Evolutionary conservation across 352 stramenopile species (phyloP).

Genomic region (Bremia lactucae): DNA sequence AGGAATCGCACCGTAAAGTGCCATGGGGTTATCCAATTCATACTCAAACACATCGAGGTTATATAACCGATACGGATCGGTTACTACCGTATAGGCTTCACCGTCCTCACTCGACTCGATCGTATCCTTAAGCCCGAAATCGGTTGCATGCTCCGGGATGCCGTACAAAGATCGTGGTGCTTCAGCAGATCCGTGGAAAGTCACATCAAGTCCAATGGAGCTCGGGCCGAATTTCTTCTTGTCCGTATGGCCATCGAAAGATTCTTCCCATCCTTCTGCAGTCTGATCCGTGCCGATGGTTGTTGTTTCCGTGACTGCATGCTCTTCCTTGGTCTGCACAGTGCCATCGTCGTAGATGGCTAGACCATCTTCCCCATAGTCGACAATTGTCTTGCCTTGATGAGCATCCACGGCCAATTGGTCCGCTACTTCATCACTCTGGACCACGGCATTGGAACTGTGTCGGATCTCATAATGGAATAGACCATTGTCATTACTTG

Average conservation of each 20-base stretch:
- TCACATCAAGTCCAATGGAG: conserved; percentile 93
- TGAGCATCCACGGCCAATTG: conserved; percentile 54
- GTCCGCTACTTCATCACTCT: conserved; percentile 14
- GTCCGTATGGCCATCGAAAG: conserved; percentile 89
- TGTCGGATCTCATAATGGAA: conserved; percentile 71
- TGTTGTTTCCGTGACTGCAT: conserved; percentile 6
- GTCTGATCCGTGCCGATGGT: conserved; percentile 21
- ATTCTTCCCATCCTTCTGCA: conserved; percentile 90
- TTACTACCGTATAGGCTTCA: conserved; percentile 21
- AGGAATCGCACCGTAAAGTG: conserved; percentile 90
- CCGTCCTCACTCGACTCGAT: conserved; percentile 24
- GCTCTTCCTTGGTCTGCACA: conserved; percentile 53
- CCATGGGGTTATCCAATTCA: conserved; percentile 97
- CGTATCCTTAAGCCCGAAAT: conserved; percentile 91
- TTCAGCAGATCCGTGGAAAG: conserved; percentile 69
- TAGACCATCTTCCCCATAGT: conserved; percentile 96
- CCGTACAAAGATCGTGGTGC: conserved; percentile 87
- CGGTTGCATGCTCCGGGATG: conserved; percentile 94
- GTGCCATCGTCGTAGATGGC: conserved; percentile 95
- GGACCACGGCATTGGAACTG: conserved; percentile 22
- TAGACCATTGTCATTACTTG: conserved; percentile 48
- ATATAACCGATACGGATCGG: conserved; percentile 98
- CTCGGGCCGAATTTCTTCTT: conserved; percentile 82
- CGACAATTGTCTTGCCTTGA: conserved; percentile 88
- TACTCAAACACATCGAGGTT: conserved; percentile 99